Evolutionary conservation across 805 yeast species (phyloP).

Genomic region (Yarrowia sp.): DNA sequence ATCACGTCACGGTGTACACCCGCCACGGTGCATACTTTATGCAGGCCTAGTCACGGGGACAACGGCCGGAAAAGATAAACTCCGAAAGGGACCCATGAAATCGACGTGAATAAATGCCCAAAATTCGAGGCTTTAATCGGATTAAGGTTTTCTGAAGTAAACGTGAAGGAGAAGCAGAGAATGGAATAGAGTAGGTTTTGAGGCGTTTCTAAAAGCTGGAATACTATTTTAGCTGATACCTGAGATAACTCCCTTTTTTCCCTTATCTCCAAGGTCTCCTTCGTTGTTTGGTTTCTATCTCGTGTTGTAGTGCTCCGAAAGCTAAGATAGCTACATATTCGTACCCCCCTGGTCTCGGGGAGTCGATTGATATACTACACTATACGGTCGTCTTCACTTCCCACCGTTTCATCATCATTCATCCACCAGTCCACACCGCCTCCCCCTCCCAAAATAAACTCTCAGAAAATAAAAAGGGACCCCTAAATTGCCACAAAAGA

Average conservation of each 20-base stretch:
- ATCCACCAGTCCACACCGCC: no score
- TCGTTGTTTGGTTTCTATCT: neutral
- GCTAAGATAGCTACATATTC: no score
- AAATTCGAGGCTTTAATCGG: neutral
- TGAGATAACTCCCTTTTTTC: no score
- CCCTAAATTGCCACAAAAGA: neutral
- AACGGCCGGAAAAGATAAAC: conserved; percentile 25
- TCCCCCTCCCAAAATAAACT: no score
- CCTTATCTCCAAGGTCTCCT: no score
- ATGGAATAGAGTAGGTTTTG: no score
- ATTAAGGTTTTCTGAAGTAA: neutral
- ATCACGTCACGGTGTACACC: neutral
- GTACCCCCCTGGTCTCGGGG: neutral
- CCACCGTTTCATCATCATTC: no score
- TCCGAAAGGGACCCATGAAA: conserved; percentile 30
- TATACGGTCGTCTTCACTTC: no score
- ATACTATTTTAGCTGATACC: no score
- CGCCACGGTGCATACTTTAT: neutral
- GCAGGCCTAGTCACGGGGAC: conserved; percentile 14
- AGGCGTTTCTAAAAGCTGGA: no score
- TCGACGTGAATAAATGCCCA: neutral
- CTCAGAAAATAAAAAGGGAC: neutral
- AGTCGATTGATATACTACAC: no score
- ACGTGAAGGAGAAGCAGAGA: no score
- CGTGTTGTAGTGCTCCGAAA: neutral